phyloP scores from a whole-genome alignment of 2,329 filamentous ascomycete genomes.

The Trichoderma sp. region DNA sequence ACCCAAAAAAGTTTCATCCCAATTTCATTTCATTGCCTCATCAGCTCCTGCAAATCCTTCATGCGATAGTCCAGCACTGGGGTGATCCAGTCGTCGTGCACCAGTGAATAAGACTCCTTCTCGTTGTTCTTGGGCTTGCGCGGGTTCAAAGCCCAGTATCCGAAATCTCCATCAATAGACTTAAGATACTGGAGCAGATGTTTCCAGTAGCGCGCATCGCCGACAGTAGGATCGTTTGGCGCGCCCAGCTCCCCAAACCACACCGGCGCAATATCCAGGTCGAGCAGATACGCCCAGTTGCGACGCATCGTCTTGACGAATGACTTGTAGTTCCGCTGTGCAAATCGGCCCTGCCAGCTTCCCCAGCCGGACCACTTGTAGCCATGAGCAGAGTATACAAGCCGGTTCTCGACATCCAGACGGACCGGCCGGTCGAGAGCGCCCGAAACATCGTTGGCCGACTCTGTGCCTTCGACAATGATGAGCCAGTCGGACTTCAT shows the following conservation, averaged over 20 bases:
- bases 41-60: constrained; percentile 61
- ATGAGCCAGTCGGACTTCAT: constrained; percentile 67
- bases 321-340: constrained; percentile 60
- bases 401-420: constrained; percentile 54
- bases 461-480: constrained; percentile 67
- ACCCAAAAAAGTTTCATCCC: neutral
- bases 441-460: constrained; percentile 64
- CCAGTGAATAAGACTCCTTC: constrained; percentile 61
- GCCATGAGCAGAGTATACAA: constrained; percentile 70
- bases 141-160: constrained; percentile 71
- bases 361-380: constrained; percentile 73
- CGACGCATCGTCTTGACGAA: constrained; percentile 63
- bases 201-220: constrained; percentile 65
- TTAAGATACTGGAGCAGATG: constrained; percentile 62
- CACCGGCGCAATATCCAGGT: constrained; percentile 51
- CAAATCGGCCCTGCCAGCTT: constrained; percentile 59
- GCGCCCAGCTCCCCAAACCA: constrained; percentile 71
- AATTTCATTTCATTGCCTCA: constrained; percentile 27
- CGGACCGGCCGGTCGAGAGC: constrained; percentile 57
- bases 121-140: constrained; percentile 60
- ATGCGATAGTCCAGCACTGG: constrained; percentile 63
- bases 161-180: constrained; percentile 63
- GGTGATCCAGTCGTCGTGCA: constrained; percentile 65
- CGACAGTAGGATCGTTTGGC: constrained; percentile 52
- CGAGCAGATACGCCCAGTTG: constrained; percentile 67